These are phyloP conservation scores for Debaryomyces sp. DNA, from an alignment of 1,139 yeast species.

Conservation along the genomic window DNA sequence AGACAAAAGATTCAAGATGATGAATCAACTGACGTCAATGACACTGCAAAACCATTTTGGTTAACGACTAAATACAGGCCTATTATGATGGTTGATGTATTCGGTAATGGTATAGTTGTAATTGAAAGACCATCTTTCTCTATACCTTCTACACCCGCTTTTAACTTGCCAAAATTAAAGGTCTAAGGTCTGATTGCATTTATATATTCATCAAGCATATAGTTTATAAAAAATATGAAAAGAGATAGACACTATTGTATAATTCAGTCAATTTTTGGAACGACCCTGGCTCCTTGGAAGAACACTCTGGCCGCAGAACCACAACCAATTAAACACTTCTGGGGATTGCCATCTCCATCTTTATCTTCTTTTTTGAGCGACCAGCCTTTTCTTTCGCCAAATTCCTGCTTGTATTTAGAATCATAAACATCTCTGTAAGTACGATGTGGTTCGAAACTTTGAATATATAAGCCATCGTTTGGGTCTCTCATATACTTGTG, in stretches of 20 bases:
- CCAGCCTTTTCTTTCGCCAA: conserved; percentile 59
- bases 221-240: not conserved
- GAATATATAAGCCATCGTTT: conserved; percentile 61
- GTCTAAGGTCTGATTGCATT: conserved; percentile 32
- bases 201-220: conserved; percentile 2
- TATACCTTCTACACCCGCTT: conserved; percentile 68
- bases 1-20: conserved; percentile 32
- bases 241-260: not conserved
- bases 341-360: conserved; percentile 42
- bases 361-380: conserved; percentile 52
- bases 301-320: conserved; percentile 72
- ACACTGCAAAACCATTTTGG: conserved; percentile 60
- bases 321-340: conserved; percentile 62
- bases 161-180: conserved; percentile 67
- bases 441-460: conserved; percentile 61
- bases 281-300: conserved; percentile 66
- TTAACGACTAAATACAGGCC: conserved; percentile 78
- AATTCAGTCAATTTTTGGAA: conserved; percentile 33
- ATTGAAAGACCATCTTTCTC: conserved; percentile 77
- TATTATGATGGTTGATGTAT: conserved; percentile 39
- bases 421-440: conserved; percentile 56
- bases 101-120: conserved; percentile 60
- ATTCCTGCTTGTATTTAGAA: conserved; percentile 49
- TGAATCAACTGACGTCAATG: conserved; percentile 22
- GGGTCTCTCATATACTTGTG: conserved; percentile 62